phyloP scores from a whole-genome alignment of 352 stramenopile genomes.

The Blastocystis sp. region DNA sequence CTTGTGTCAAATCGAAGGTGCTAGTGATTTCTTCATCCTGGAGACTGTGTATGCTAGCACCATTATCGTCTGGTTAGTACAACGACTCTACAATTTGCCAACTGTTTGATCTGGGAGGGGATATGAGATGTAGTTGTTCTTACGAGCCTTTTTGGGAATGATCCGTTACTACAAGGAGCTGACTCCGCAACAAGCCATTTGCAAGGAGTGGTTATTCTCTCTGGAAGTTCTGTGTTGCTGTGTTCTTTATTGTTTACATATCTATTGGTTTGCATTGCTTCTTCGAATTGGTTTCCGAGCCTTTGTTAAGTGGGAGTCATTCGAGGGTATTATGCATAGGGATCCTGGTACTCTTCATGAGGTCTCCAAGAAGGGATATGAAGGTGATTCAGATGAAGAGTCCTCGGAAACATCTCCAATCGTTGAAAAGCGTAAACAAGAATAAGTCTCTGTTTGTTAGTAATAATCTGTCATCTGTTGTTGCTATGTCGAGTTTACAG shows the following conservation, averaged over 20 bases:
- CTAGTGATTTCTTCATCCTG: conserved; percentile 34
- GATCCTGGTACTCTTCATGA: conserved; percentile 25
- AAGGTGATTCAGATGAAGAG: conserved; percentile 52
- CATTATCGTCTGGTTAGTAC: conserved; percentile 9
- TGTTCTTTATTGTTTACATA: conserved; percentile 52
- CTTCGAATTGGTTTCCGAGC: conserved; percentile 19
- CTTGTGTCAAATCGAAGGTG: conserved; percentile 25
- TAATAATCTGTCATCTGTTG: background rate
- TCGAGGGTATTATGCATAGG: conserved; percentile 9
- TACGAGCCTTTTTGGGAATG: background rate
- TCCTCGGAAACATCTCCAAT: background rate
- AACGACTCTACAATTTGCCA: conserved; percentile 48
- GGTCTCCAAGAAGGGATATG: conserved; percentile 56
- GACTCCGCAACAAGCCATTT: background rate
- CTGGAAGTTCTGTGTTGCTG: background rate
- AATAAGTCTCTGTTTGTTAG: conserved; percentile 25
- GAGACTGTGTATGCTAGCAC: conserved; percentile 15
- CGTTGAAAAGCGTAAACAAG: background rate
- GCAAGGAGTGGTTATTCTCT: conserved; percentile 27
- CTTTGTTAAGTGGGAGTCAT: background rate
- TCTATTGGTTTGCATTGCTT: conserved; percentile 58
- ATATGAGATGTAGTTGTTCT: background rate
- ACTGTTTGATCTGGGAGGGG: background rate
- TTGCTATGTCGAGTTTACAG: conserved; percentile 11
- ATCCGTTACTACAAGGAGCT: background rate